Base-by-base conservation (phyloP, 129 eudicot genomes). In the Artemisia annua region DNA sequence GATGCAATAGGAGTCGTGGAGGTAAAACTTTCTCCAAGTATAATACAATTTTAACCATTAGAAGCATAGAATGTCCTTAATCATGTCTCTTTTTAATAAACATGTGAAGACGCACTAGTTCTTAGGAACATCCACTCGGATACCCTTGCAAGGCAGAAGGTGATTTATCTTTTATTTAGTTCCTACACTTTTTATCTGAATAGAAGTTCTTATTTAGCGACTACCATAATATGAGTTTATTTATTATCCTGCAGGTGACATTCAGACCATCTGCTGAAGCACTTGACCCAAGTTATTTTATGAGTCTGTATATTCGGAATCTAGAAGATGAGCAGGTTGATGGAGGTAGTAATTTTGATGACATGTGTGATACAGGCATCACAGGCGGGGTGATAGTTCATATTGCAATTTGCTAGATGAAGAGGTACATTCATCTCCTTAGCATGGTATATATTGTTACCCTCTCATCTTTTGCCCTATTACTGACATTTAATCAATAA, bases 271-370 rank as follows among this genome's bases (percentile, higher is more conserved):
- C 97, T 60, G 85, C 87, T 49, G 97, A 90, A 67, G 79, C 91
- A 57, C 95, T 75, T 59, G 97, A 90, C 85, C 88, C 99, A 4
- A 83, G 91, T 78, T 94, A 90, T 81, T 94, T 94, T 74, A 88
- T 86, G 96, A 94, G 98, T 81, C 97, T 97, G 61, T 90, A 94
- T 75, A 83, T 94, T 8, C 88, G 99, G 99, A 94, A 94, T 82
- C 91, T 90, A 46, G 97, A 94, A 84, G 97, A 88, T 43, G 99
- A 90, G 58, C 88, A 90, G 48, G 84, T 87, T 52, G 85, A 73
- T 56, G 99, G 97, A 81, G 91, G 87, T 48, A 94, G 98, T 62
- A 97, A 94, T 80, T 86, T 83, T 63, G 97, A 94, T 70, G 88
- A 90, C n/a, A 71, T 88, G 88, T 84, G 91, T 51, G 96, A 86